Percentiles rank a stretch among this genome's conserved stretches.
phyloP scores from a whole-genome alignment of 768 basidiomycete genomes.

The Xerocomellus intermedius region DNA sequence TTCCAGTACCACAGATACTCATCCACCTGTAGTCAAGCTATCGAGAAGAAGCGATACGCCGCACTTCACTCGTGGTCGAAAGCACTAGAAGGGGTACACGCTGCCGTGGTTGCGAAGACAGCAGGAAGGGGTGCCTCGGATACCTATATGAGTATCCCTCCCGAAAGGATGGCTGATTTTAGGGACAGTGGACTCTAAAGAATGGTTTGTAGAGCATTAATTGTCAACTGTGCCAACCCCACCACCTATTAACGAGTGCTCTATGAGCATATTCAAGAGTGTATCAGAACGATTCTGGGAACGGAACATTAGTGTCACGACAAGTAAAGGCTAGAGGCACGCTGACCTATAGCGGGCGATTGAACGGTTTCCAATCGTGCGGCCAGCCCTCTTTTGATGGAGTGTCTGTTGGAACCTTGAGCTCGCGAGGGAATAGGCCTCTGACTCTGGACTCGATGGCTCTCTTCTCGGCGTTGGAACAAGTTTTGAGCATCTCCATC shows the following conservation, averaged over 20 bases:
- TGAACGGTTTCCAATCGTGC: slow-evolving; percentile 77
- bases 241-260: slow-evolving; percentile 1
- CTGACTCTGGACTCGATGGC: slow-evolving; percentile 75
- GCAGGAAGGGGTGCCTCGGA: slow-evolving; percentile 36
- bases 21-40: slow-evolving; percentile 62
- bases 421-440: slow-evolving; percentile 84
- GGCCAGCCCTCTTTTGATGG: slow-evolving; percentile 81
- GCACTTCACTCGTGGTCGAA: slow-evolving; percentile 82
- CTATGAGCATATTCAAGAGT: neutral
- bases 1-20: neutral
- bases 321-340: neutral
- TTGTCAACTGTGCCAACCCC: neutral
- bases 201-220: slow-evolving; percentile 9
- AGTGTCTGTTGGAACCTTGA: slow-evolving; percentile 83
- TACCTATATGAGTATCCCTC: slow-evolving; percentile 35
- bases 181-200: slow-evolving; percentile 27
- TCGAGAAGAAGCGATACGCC: slow-evolving; percentile 83
- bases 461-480: slow-evolving; percentile 65
- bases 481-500: slow-evolving; percentile 54
- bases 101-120: slow-evolving; percentile 73
- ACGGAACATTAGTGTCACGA: neutral
- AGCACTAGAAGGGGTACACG: slow-evolving; percentile 74
- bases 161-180: slow-evolving; percentile 33
- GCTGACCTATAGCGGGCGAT: slow-evolving; percentile 42
- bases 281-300: neutral